phyloP scores from a whole-genome alignment of 2,329 filamentous ascomycete species.

The Elsinoe arachidis region DNA sequence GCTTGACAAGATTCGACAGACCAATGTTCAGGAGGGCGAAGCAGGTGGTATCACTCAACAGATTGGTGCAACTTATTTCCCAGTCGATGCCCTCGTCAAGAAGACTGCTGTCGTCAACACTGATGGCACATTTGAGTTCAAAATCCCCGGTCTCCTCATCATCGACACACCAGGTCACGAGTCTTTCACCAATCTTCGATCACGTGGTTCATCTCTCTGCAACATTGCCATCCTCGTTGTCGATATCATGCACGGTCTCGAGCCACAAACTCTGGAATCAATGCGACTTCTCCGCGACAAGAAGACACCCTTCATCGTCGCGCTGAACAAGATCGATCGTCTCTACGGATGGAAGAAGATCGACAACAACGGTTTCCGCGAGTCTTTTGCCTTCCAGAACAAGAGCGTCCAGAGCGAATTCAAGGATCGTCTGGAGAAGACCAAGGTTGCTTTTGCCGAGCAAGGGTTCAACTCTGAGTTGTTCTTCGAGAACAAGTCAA shows the following conservation, averaged over 20 bases:
- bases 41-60: conserved; percentile 99
- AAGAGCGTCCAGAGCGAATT: conserved; percentile 94
- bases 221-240: conserved; percentile 99
- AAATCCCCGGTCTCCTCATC: conserved; percentile 89
- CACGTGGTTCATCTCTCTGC: conserved; percentile 92
- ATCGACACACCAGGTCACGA: conserved; percentile 99
- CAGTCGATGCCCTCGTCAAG: conserved; percentile 79
- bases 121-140: conserved; percentile 87
- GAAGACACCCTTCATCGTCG: conserved; percentile 96
- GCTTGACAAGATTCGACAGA: conserved; percentile 95
- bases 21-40: conserved; percentile 97
- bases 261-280: conserved; percentile 93
- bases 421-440: conserved; percentile 76
- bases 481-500: conserved; percentile 96
- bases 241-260: conserved; percentile 99
- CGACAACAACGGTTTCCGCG: conserved; percentile 96
- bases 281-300: conserved; percentile 88
- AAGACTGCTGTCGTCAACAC: conserved; percentile 92
- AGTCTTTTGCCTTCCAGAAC: conserved; percentile 81
- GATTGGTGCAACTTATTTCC: conserved; percentile 99
- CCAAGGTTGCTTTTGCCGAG: conserved; percentile 88
- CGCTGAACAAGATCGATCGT: conserved; percentile 99
- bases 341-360: conserved; percentile 98
- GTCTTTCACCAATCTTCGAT: conserved; percentile 97
- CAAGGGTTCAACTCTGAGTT: conserved; percentile 97